Percentiles rank a stretch among this genome's conserved stretches.
Evolutionary conservation across 345 rosid genomes (phyloP).

Genomic region (Theobroma cacao): DNA sequence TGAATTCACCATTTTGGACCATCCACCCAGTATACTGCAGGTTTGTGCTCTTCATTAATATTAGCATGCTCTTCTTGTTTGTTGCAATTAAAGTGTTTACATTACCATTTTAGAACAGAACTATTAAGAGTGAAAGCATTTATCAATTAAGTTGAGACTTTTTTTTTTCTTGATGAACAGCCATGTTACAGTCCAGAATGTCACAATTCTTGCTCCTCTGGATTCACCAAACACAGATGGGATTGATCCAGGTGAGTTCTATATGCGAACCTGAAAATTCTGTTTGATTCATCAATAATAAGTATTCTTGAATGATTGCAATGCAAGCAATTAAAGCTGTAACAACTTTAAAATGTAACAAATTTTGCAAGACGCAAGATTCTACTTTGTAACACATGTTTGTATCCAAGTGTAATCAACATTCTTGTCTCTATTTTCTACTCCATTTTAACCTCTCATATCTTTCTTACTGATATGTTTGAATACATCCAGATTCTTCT

Average conservation of each 20-base stretch:
- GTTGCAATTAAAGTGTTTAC: slow-evolving; percentile 17
- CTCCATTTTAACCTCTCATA: neutral
- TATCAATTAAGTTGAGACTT: slow-evolving; percentile 36
- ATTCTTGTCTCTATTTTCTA: neutral
- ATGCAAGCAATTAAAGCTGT: neutral
- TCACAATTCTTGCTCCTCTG: slow-evolving; percentile 90
- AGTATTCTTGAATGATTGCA: slow-evolving; percentile 8
- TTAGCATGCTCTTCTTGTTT: slow-evolving; percentile 11
- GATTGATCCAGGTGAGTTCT: slow-evolving; percentile 83
- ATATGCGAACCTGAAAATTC: slow-evolving; percentile 10
- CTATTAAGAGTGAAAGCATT: slow-evolving; percentile 35
- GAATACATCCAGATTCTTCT: slow-evolving; percentile 69
- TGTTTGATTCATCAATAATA: neutral
- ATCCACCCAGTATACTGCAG: slow-evolving; percentile 99
- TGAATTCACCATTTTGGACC: slow-evolving; percentile 95
- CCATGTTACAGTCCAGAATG: slow-evolving; percentile 72
- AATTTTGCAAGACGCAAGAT: neutral
- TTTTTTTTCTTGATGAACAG: slow-evolving; percentile 59
- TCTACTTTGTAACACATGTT: neutral
- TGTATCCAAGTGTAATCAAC: neutral
- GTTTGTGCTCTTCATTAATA: slow-evolving; percentile 38
- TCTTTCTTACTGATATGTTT: slow-evolving; percentile 3
- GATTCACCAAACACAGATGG: slow-evolving; percentile 98
- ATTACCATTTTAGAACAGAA: slow-evolving; percentile 14
- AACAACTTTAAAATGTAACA: neutral